Conservation (phyloP, 768 basidiomycete species). For the Kwoniella dendrophila region DNA sequence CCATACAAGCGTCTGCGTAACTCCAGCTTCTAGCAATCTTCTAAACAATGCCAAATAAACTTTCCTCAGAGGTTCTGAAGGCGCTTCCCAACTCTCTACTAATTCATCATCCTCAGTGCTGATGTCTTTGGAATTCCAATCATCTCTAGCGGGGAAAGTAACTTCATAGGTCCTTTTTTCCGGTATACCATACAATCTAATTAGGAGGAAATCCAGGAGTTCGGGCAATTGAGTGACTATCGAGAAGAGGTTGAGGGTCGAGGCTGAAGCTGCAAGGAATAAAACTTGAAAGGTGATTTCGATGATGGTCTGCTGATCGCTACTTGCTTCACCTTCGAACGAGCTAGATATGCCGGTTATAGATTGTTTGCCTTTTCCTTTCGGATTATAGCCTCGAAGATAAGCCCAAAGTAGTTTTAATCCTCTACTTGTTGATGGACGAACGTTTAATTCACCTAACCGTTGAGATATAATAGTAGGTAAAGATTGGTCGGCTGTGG, state of each 20-base stretch:
- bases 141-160: slow-evolving; percentile 38
- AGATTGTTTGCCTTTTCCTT: slow-evolving; percentile 38
- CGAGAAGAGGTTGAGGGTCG: slow-evolving; percentile 33
- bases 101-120: slow-evolving; percentile 9
- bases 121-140: slow-evolving; percentile 25
- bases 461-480: background rate
- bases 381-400: slow-evolving; percentile 21
- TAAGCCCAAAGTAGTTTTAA: slow-evolving; percentile 37
- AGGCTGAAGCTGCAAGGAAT: slow-evolving; percentile 26
- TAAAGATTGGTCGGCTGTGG: background rate
- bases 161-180: slow-evolving; percentile 34
- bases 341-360: slow-evolving; percentile 3
- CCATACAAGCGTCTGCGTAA: slow-evolving; percentile 39
- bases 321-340: slow-evolving; percentile 15
- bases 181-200: slow-evolving; percentile 28
- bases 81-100: slow-evolving; percentile 29
- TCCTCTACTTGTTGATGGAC: slow-evolving; percentile 12
- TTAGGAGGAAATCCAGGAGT: slow-evolving; percentile 30
- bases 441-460: background rate
- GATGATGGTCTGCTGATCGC: slow-evolving; percentile 13
- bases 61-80: slow-evolving; percentile 23
- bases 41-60: slow-evolving; percentile 41
- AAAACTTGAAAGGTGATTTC: slow-evolving; percentile 29
- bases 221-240: slow-evolving; percentile 29
- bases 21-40: slow-evolving; percentile 45